These are phyloP conservation scores for Martiniozyma abietophila DNA, from an alignment of 805 yeast genomes.

Conservation along the genomic window DNA sequence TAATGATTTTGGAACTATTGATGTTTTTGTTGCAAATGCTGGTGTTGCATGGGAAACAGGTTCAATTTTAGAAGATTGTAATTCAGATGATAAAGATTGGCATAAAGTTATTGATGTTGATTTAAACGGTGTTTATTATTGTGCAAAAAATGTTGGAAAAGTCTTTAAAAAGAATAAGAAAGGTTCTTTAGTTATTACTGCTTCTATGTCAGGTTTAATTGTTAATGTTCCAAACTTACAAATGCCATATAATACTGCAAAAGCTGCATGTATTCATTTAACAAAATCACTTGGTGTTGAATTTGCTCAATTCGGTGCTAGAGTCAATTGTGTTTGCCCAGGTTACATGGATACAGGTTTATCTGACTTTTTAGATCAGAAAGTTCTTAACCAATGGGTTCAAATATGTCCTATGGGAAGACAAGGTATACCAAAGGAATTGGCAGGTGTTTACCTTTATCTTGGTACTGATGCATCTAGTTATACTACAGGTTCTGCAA, in stretches of 20 bases:
- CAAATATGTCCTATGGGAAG: constrained; percentile 59
- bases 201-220: constrained; percentile 88
- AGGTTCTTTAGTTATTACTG: constrained; percentile 78
- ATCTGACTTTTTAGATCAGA: constrained; percentile 38
- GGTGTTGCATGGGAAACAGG: constrained; percentile 76
- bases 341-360: constrained; percentile 76
- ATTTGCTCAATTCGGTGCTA: constrained; percentile 74
- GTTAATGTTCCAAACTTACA: constrained; percentile 83
- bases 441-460: constrained; percentile 72
- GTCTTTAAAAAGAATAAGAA: constrained; percentile 63
- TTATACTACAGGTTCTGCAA: constrained; percentile 74
- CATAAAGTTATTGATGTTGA: constrained; percentile 64
- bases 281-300: constrained; percentile 79
- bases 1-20: constrained; percentile 30
- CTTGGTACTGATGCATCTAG: constrained; percentile 75
- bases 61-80: constrained; percentile 37
- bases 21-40: constrained; percentile 35
- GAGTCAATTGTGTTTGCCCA: constrained; percentile 75
- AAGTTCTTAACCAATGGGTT: constrained; percentile 42
- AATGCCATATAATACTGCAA: constrained; percentile 81
- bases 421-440: constrained; percentile 62
- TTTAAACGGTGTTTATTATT: constrained; percentile 70
- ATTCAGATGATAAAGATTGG: constrained; percentile 34
- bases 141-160: constrained; percentile 67
- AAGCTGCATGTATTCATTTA: constrained; percentile 75